Evolutionary conservation across 2,329 filamentous ascomycete species (phyloP).

Genomic region (Sporothrix humicola): DNA sequence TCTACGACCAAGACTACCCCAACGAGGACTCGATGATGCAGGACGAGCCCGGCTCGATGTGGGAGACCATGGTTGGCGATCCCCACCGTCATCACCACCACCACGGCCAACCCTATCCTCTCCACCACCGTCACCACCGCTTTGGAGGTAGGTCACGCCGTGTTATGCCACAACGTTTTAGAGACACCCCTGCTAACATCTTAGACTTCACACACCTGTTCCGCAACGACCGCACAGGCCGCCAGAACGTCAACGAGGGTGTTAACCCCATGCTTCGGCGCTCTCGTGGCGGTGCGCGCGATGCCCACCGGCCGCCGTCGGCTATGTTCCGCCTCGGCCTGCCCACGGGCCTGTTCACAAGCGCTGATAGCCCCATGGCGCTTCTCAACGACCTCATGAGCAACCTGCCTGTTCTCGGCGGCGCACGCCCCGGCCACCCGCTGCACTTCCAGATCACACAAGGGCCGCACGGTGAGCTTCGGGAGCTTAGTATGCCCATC

Average conservation of each 20-base stretch:
- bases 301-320: conserved; percentile 50
- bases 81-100: conserved; percentile 52
- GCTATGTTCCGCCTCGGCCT: conserved; percentile 58
- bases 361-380: conserved; percentile 54
- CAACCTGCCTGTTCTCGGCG: conserved; percentile 46
- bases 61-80: conserved; percentile 62
- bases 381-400: conserved; percentile 61
- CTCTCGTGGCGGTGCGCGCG: conserved; percentile 50
- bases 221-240: conserved; percentile 59
- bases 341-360: conserved; percentile 53
- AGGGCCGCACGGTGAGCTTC: conserved; percentile 55
- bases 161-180: neutral
- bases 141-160: conserved; percentile 48
- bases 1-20: conserved; percentile 65
- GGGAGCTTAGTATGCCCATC: conserved; percentile 56
- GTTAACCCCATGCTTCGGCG: conserved; percentile 85
- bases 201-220: conserved; percentile 56
- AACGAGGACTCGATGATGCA: conserved; percentile 54
- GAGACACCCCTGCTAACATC: neutral
- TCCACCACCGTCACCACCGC: conserved; percentile 54
- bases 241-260: conserved; percentile 73
- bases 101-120: conserved; percentile 44
- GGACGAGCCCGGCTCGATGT: conserved; percentile 53
- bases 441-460: conserved; percentile 66
- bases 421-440: conserved; percentile 54